These are phyloP conservation scores for Comarum palustre DNA, from an alignment of 306 rosid species.

Conservation along the genomic window DNA sequence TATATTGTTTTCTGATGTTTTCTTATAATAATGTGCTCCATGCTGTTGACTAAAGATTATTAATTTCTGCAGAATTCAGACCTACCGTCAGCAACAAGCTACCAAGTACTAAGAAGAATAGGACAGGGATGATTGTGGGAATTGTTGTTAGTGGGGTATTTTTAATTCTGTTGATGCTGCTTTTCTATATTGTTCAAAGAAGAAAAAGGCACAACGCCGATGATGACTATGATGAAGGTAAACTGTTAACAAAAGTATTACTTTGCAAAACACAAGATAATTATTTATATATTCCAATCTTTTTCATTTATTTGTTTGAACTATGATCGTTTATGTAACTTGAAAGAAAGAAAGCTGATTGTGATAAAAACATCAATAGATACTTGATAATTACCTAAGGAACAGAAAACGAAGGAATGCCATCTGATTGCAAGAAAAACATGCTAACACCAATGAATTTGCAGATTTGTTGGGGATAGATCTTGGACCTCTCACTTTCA, in stretches of 20 bases:
- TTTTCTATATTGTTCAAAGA: constrained; percentile 37
- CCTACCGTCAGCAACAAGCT: constrained; percentile 55
- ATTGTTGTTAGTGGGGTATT: constrained; percentile 55
- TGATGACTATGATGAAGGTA: constrained; percentile 53
- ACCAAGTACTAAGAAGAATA: constrained; percentile 40
- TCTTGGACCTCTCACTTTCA: constrained; percentile 60
- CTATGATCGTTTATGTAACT: neutral
- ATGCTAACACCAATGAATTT: constrained; percentile 15
- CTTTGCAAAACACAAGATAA: neutral
- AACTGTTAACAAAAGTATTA: neutral
- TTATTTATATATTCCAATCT: neutral
- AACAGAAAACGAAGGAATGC: neutral
- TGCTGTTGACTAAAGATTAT: constrained; percentile 22
- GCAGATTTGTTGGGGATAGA: constrained; percentile 68
- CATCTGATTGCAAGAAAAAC: neutral
- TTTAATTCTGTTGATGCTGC: constrained; percentile 30
- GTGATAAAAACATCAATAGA: neutral
- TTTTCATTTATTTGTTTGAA: neutral
- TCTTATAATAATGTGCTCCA: constrained; percentile 1
- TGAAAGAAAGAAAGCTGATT: neutral
- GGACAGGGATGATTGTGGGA: constrained; percentile 53
- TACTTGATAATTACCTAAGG: neutral
- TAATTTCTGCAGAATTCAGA: constrained; percentile 44
- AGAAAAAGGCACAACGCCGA: constrained; percentile 31
- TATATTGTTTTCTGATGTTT: constrained; percentile 6